These are phyloP conservation scores for Pseudogymnoascus sp. DNA, from an alignment of 2,329 filamentous ascomycete species.

Conservation along the genomic window DNA sequence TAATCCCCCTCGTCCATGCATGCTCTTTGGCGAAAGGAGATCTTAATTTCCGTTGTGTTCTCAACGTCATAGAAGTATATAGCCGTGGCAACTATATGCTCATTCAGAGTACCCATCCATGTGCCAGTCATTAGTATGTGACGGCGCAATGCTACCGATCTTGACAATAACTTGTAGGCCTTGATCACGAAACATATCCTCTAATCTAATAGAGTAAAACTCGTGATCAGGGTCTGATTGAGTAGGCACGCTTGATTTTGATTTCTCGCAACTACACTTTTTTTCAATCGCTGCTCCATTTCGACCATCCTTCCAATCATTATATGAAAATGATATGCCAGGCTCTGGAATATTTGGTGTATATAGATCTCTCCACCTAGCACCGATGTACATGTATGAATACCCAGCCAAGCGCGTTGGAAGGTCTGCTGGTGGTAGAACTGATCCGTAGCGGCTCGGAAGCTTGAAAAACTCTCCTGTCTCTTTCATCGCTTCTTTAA, in stretches of 20 bases:
- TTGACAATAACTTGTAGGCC: constrained; percentile 42
- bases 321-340: not conserved
- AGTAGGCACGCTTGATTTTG: not conserved
- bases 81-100: constrained; percentile 44
- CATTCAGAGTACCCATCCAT: constrained; percentile 44
- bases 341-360: not conserved
- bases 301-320: constrained; percentile 4
- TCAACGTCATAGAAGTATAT: constrained; percentile 41
- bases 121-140: constrained; percentile 36
- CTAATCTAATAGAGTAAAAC: not conserved
- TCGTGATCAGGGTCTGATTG: not conserved
- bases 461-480: not conserved
- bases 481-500: not conserved
- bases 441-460: not conserved
- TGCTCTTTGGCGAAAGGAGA: constrained; percentile 32
- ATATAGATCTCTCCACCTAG: not conserved
- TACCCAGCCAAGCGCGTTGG: not conserved
- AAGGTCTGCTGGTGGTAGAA: not conserved
- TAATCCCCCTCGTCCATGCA: not conserved
- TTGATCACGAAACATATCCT: not conserved
- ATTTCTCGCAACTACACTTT: not conserved
- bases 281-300: not conserved
- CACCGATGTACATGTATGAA: not conserved
- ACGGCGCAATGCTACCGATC: constrained; percentile 47
- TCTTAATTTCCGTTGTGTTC: constrained; percentile 36